Conservation (phyloP, 164 flowering plant species). For the Kingdonia uniflora region DNA sequence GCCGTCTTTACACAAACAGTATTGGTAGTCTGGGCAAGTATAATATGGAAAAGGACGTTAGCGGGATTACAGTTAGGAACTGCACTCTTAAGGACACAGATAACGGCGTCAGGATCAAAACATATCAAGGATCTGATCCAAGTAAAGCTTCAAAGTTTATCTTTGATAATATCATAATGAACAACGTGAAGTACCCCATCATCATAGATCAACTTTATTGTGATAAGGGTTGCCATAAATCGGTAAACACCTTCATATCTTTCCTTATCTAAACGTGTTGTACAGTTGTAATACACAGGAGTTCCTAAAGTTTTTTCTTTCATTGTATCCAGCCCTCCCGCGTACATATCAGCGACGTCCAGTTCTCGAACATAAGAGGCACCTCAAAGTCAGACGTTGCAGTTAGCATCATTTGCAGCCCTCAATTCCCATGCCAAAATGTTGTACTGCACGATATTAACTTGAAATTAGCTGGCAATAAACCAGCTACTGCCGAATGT, state of each 20-base stretch:
- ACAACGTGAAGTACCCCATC: conserved; percentile 31
- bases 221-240: neutral
- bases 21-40: conserved; percentile 51
- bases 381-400: neutral
- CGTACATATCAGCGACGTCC: neutral
- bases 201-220: conserved; percentile 54
- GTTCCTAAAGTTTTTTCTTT: neutral
- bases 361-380: conserved; percentile 2
- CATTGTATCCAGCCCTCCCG: conserved; percentile 1
- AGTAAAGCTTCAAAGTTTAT: conserved; percentile 19
- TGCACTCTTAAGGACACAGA: conserved; percentile 28
- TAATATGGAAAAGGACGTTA: conserved; percentile 21
- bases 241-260: conserved; percentile 1
- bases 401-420: neutral
- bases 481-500: neutral
- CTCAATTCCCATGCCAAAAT: neutral
- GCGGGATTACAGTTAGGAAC: conserved; percentile 19
- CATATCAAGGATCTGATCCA: conserved; percentile 25
- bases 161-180: conserved; percentile 33
- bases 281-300: neutral
- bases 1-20: conserved; percentile 4
- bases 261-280: neutral
- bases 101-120: conserved; percentile 46
- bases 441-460: neutral
- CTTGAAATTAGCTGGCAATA: neutral